Evolutionary conservation across 2,329 filamentous ascomycete species (phyloP).

Genomic region (Penicillium palitans): DNA sequence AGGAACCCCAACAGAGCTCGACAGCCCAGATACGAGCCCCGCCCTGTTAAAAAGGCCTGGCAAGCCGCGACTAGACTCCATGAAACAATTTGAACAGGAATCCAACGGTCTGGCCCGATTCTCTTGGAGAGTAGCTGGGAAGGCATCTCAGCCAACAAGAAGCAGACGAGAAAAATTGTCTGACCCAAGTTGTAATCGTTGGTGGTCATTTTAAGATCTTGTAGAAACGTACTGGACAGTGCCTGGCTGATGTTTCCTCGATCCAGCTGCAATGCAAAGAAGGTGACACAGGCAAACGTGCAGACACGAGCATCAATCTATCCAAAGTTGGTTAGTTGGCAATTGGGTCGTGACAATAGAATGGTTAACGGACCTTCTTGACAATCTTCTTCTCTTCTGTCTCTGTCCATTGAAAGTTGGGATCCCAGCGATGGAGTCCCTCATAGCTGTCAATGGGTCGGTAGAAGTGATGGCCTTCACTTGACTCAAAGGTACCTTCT

Average conservation of each 20-base stretch:
- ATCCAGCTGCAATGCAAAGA: constrained; percentile 62
- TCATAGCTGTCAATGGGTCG: constrained; percentile 35
- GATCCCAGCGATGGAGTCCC: constrained; percentile 47
- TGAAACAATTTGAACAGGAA: constrained; percentile 54
- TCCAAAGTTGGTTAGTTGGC: background rate
- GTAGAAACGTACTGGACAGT: constrained; percentile 58
- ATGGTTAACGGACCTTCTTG: constrained; percentile 20
- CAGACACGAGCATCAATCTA: constrained; percentile 37
- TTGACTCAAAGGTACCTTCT: background rate
- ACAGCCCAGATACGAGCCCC: background rate
- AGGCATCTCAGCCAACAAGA: constrained; percentile 53
- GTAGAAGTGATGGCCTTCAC: background rate
- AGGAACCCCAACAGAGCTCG: background rate
- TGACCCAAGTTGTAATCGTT: constrained; percentile 39
- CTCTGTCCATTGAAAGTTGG: constrained; percentile 39
- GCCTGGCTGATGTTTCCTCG: constrained; percentile 60
- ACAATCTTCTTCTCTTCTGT: constrained; percentile 39
- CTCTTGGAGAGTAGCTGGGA: constrained; percentile 59
- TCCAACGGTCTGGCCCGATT: constrained; percentile 45
- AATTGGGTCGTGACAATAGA: too few relatives aligned
- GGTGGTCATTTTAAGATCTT: constrained; percentile 45
- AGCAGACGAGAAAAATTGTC: constrained; percentile 26
- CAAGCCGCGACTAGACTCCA: constrained; percentile 36
- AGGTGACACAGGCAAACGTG: constrained; percentile 52
- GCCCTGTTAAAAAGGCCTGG: background rate